Base-by-base conservation (phyloP, 1,284 basidiomycete species). In the Melampsora medusae region DNA sequence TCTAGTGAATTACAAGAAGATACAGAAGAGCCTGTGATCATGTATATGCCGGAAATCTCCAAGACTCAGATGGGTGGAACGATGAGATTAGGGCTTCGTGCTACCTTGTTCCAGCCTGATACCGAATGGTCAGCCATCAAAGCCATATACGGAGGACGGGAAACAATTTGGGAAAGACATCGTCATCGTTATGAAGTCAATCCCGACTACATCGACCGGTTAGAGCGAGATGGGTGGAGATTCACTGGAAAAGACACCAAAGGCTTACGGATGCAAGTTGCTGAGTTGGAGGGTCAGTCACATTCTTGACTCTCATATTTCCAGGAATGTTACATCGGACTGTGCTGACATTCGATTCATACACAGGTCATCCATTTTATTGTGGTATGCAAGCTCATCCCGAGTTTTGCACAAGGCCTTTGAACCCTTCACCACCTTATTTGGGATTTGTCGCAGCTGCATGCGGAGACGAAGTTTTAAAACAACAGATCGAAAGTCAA, bases 31-130 rank as follows among this genome's bases (percentile, higher is more conserved):
- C 92, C 91, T 0, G 87, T 95, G 75, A 87, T 99, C 84, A 88
- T 98, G 80, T 99, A 96, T 88, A 99, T 99, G 96, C 96, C 96
- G 38, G 96, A 99, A 84, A 92, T 99, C 80, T 97, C 93, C 62
- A 92, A 92, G 82, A 98, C 95, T 7, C 94, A 99, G 80, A 92
- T 99, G 87, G 96, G 96, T 73, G 96, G 96, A 35, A 99, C 96
- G 28, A 99, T 99, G 96, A 90, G 96, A 25, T 88, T 98, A 17
- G 96, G 96, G 28, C 86, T 99, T 68, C 89, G 96, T 25, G 94
- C 97, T 5, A 98, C 96, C 2, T 87, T 97, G 69, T 98, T 99
- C 83, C 87, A 90, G 78, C 83, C 86, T 16, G 82, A 82, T 66
- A 85, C 82, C 84, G 86, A 78, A 88, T 86, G 4, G 87, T 90